Evolutionary conservation across 2,329 filamentous ascomycete genomes (phyloP).

Genomic region (Ascomycota sp.): DNA sequence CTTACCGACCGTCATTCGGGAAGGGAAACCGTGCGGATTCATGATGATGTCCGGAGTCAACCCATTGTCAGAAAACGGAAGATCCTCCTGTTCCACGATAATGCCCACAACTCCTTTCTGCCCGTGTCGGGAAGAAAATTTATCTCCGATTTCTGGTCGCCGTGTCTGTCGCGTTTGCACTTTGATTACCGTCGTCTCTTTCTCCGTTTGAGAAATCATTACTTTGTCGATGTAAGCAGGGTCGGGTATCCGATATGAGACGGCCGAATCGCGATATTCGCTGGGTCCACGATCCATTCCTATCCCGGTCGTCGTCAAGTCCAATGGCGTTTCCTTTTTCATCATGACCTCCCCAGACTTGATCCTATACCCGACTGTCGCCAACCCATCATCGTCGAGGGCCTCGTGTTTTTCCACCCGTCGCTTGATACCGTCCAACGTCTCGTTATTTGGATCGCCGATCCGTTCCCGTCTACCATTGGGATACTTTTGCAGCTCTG

Average conservation of each 20-base stretch:
- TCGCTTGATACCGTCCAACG: constrained; percentile 35
- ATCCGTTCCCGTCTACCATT: constrained; percentile 56
- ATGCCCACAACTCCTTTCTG: constrained; percentile 97
- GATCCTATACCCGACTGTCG: constrained; percentile 65
- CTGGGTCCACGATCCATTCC: constrained; percentile 43
- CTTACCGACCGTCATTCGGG: constrained; percentile 97
- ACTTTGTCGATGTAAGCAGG: constrained; percentile 90
- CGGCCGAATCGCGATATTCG: constrained; percentile 44
- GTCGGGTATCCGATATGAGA: constrained; percentile 68
- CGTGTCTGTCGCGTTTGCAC: constrained; percentile 92
- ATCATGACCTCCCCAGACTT: constrained; percentile 68
- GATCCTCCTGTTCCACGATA: constrained; percentile 88
- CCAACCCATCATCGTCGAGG: constrained; percentile 72
- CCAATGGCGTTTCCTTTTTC: constrained; percentile 70
- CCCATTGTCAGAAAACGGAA: constrained; percentile 84
- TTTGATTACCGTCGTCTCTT: constrained; percentile 73
- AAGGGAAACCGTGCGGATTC: constrained; percentile 99
- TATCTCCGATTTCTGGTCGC: constrained; percentile 86
- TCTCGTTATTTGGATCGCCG: constrained; percentile 31
- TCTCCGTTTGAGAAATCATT: constrained; percentile 76
- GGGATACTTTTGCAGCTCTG: constrained; percentile 71
- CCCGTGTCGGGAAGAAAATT: constrained; percentile 94
- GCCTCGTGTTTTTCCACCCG: constrained; percentile 48
- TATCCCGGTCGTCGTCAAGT: constrained; percentile 53
- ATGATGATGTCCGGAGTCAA: constrained; percentile 98